phyloP scores from a whole-genome alignment of 805 yeast genomes.

The Starmerella lactis-condensi region DNA sequence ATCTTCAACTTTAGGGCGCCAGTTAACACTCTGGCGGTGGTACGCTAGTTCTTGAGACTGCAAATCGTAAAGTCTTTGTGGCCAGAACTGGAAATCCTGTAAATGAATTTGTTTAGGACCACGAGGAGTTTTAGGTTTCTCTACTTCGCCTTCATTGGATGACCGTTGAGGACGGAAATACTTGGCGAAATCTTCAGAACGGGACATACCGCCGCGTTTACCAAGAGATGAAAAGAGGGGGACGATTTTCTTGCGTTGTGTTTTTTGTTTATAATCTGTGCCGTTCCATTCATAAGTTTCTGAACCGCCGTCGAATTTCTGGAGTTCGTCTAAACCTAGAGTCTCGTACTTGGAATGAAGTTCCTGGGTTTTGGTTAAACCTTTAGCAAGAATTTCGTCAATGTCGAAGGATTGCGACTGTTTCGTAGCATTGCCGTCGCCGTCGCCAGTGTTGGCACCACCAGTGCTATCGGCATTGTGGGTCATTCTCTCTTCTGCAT shows the following conservation, averaged over 20 bases:
- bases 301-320: slow-evolving; percentile 63
- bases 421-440: not conserved
- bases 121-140: slow-evolving; percentile 37
- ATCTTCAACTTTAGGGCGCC: slow-evolving; percentile 45
- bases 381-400: slow-evolving; percentile 60
- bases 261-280: slow-evolving; percentile 46
- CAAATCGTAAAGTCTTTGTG: slow-evolving; percentile 53
- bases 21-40: slow-evolving; percentile 49
- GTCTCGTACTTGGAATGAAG: slow-evolving; percentile 68
- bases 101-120: slow-evolving; percentile 71
- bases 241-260: slow-evolving; percentile 22
- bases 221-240: slow-evolving; percentile 12
- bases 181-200: slow-evolving; percentile 12
- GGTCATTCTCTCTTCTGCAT: slow-evolving; percentile 14
- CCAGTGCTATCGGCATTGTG: slow-evolving; percentile 17
- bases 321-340: slow-evolving; percentile 82
- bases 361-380: slow-evolving; percentile 63
- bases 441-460: slow-evolving; percentile 24
- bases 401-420: slow-evolving; percentile 33
- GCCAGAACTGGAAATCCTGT: slow-evolving; percentile 82
- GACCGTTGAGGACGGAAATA: slow-evolving; percentile 13
- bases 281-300: slow-evolving; percentile 97
- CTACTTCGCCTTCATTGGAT: not conserved
- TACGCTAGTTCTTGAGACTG: slow-evolving; percentile 67
- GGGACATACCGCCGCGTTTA: slow-evolving; percentile 14